Percentiles rank a stretch among this genome's conserved stretches.
phyloP scores from a whole-genome alignment of 768 basidiomycete genomes.

The Cubamyces sp. region DNA sequence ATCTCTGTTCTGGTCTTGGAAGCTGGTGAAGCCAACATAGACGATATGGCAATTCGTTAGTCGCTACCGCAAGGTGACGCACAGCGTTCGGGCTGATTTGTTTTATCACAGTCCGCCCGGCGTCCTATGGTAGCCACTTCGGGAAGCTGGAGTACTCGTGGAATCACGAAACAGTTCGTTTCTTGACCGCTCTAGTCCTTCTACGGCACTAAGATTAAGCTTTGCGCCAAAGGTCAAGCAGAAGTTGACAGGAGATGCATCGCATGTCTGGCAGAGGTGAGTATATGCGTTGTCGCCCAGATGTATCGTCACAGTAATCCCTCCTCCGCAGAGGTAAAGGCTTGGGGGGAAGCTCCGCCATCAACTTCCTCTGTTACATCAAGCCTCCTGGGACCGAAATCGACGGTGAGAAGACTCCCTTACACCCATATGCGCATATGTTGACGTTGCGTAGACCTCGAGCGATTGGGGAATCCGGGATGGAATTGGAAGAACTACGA shows the following conservation, averaged over 20 bases:
- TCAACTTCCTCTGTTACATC: conserved; percentile 32
- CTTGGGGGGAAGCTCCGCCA: conserved; percentile 32
- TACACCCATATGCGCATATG: background rate
- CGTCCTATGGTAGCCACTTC: conserved; percentile 27
- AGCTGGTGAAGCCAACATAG: conserved; percentile 31
- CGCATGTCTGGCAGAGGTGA: conserved; percentile 17
- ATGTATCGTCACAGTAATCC: background rate
- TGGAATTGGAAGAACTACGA: conserved; percentile 33
- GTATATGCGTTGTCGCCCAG: background rate
- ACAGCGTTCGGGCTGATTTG: background rate
- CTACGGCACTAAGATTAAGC: background rate
- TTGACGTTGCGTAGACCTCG: conserved; percentile 22
- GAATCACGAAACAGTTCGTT: conserved; percentile 27
- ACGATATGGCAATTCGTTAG: conserved; percentile 25
- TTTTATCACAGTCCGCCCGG: conserved; percentile 22
- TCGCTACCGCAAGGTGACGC: background rate
- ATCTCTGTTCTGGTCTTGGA: conserved; percentile 44
- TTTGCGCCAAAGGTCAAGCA: conserved; percentile 13
- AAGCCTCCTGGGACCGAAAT: conserved; percentile 31
- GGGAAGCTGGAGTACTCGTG: conserved; percentile 27
- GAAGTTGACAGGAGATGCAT: conserved; percentile 11
- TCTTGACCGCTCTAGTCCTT: background rate
- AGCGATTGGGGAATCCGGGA: conserved; percentile 33
- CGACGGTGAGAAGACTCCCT: conserved; percentile 26
- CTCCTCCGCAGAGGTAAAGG: conserved; percentile 29